Conservation (phyloP, 768 basidiomycete genomes). For the Mycena olivaceomarginata region DNA sequence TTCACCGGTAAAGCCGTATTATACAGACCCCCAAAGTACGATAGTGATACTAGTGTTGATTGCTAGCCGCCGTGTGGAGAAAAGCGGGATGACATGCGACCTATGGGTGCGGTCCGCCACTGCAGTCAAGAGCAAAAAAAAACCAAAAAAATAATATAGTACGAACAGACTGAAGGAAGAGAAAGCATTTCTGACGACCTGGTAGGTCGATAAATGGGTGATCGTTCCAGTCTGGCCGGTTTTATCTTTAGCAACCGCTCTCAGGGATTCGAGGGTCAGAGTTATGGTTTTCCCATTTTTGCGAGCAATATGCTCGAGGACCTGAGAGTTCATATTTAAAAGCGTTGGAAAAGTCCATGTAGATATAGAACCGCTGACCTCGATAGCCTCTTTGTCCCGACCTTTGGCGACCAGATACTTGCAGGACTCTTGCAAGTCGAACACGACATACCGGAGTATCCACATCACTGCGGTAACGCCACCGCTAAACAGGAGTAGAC, state of each 20-base stretch:
- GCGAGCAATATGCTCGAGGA: conserved; percentile 68
- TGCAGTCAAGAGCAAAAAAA: conserved; percentile 39
- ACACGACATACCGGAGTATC: conserved; percentile 72
- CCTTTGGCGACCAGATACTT: conserved; percentile 77
- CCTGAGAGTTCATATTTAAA: conserved; percentile 51
- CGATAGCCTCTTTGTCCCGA: conserved; percentile 73
- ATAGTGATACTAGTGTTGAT: conserved; percentile 69
- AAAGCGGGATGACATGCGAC: conserved; percentile 70
- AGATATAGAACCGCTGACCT: conserved; percentile 50
- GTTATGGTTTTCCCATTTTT: conserved; percentile 67
- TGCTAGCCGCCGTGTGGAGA: conserved; percentile 64
- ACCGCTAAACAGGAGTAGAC: conserved; percentile 57
- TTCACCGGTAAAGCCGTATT: not conserved
- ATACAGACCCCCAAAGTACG: conserved; percentile 70
- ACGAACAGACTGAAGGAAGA: conserved; percentile 55
- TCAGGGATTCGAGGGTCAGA: conserved; percentile 67
- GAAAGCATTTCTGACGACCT: conserved; percentile 58
- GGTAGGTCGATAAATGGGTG: conserved; percentile 41
- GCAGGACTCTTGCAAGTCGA: conserved; percentile 76
- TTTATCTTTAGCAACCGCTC: conserved; percentile 50
- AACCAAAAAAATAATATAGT: conserved; percentile 49
- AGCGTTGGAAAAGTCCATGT: not conserved
- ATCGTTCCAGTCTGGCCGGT: conserved; percentile 43
- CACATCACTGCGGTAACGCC: conserved; percentile 72
- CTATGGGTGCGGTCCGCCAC: conserved; percentile 46